Evolutionary conservation across 2,329 filamentous ascomycete genomes (phyloP).

Genomic region (Aureobasidium namibiae): DNA sequence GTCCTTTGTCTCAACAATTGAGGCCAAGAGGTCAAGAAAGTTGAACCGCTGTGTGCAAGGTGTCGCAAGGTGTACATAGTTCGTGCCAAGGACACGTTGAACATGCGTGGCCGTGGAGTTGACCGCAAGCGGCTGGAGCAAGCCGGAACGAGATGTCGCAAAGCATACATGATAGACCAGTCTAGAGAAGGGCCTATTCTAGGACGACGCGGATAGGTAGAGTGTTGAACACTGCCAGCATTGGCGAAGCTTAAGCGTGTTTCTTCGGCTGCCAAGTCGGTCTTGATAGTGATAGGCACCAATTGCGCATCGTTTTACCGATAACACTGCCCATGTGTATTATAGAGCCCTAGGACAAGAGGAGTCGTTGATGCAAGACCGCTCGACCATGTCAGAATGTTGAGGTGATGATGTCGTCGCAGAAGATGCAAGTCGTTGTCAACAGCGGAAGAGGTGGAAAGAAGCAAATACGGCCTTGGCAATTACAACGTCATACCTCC

Average conservation of each 20-base stretch:
- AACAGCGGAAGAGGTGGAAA: neutral
- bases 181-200: neutral
- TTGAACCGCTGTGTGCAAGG: neutral
- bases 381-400: neutral
- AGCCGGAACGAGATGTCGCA: neutral
- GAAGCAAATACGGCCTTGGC: neutral
- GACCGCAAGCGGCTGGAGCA: neutral
- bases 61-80: neutral
- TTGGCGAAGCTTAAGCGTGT: neutral
- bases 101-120: neutral
- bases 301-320: neutral
- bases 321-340: neutral
- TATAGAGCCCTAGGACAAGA: neutral
- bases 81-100: neutral
- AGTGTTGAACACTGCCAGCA: neutral
- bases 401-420: neutral
- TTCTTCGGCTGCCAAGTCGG: slow-evolving; percentile 3
- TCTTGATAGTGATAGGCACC: neutral
- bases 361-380: neutral
- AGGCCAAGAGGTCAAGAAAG: neutral
- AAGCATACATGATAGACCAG: neutral
- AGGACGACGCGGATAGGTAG: neutral
- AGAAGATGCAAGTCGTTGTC: neutral
- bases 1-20: neutral
- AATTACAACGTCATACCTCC: neutral